Percentiles rank a stretch among this genome's conserved stretches.
These are phyloP conservation scores for Salix suchowensis DNA, from an alignment of 345 rosid species.

Conservation along the genomic window DNA sequence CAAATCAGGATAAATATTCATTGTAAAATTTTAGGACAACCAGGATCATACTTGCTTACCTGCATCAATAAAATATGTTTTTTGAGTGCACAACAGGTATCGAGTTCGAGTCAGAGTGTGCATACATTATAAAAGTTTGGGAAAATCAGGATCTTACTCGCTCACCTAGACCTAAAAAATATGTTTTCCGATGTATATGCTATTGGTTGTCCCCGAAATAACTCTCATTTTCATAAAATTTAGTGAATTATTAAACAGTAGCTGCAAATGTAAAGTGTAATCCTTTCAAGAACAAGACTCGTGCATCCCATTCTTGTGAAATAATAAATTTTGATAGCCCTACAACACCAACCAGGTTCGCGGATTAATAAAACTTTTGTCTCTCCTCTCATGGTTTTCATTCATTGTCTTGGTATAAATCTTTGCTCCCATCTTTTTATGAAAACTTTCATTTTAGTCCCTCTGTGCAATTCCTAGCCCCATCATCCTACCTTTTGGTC, in stretches of 20 bases:
- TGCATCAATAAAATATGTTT: too few relatives aligned
- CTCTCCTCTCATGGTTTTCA: not conserved
- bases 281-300: not conserved
- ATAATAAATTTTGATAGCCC: not conserved
- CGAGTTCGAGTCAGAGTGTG: too few relatives aligned
- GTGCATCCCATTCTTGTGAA: not conserved
- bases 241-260: not conserved
- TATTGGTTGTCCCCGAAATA: not conserved
- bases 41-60: too few relatives aligned
- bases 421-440: too few relatives aligned
- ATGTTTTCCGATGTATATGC: not conserved
- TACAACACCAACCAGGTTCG: not conserved
- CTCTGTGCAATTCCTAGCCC: too few relatives aligned
- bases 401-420: not conserved
- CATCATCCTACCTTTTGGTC: too few relatives aligned
- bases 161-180: too few relatives aligned
- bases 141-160: rapidly evolving
- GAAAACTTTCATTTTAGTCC: too few relatives aligned
- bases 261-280: not conserved
- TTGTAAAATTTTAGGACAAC: rapidly evolving
- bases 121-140: too few relatives aligned
- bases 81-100: rapidly evolving
- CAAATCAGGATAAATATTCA: rapidly evolving
- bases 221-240: not conserved
- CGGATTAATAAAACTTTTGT: not conserved